Base-by-base conservation (phyloP, 2,329 filamentous ascomycete genomes). In the Neofusicoccum laricinum region DNA sequence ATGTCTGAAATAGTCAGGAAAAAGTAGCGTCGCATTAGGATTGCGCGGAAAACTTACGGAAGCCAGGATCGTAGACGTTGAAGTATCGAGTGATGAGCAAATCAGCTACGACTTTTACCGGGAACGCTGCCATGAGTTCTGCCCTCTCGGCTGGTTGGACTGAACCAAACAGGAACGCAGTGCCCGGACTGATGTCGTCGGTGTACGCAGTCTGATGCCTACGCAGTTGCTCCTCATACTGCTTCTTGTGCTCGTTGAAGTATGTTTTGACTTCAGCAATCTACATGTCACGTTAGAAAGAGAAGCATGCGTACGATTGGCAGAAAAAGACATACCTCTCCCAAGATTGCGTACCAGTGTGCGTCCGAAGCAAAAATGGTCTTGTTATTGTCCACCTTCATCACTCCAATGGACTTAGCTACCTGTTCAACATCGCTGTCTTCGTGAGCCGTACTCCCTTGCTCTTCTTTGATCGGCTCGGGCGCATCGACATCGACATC, bases 211-310 rank as follows among this genome's bases (percentile, higher is more conserved):
- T 86, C 73, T 89, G 85, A 59, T 96, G 88, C 70, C 88, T 90
- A 70, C 91, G 88, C 69, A 92, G 88, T 45, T 93, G 93, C 65
- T 88, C 88, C 73, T 96, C 92, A 66, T 94, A 84, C 68, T 97
- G 93, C 73, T 95, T 93, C 76, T 95, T 96, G 78, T 97, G 92
- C 40, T 85, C 87, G 17, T 80, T 79, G 71, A 96, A 98, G 78
- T 95, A 97, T 69, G 90, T 93, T 74, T 94, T 96, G 30, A 99
- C 94, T 79, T 99, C 95, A 10, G 91, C 84, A 68, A 99, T 95
- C 85, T 90, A 66, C 21, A 43, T 3, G 19, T 2, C 1, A 17
- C 14, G 62, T 73, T 46, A 72, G 69, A 19, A 21, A 12, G 25
- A 17, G 25, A 6, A 45, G 4, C 8, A 25, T 2, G 38, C 4